Base-by-base conservation (phyloP, 805 yeast species). In the Jamesozyma gamospora region DNA sequence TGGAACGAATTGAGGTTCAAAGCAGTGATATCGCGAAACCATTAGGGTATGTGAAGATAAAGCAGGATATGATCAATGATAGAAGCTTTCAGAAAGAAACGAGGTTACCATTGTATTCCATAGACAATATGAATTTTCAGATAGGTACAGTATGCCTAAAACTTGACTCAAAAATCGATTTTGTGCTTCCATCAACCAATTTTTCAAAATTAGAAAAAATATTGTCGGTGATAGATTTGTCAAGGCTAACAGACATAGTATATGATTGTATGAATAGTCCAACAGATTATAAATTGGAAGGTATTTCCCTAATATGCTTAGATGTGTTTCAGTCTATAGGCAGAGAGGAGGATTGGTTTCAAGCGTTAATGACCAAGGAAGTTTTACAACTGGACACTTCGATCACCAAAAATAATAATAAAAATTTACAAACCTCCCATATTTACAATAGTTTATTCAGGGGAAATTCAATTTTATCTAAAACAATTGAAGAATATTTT, bases 401-500 rank as follows among this genome's bases (percentile, higher is more conserved):
- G 4, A 44, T 52, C 26, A 29, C 50, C 1, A 50, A 45, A 39
- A 56, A 51, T 39, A 38, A 47, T 1, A 45, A 32, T 9, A 46
- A 50, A 16, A 39, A 38, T n/a, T 60, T 45, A 11, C 41, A 51
- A 14, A 49, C 55, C 3, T 41, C 47, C 8, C 55, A 53, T 66
- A 32, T 76, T 3, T 71, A 74, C 46, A 79, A 74, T 46, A 71
- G 84, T 0, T 56, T 85, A 13, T 90, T 90, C 53, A 69, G 98
- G 49, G 95, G 96, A 0, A 82, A 85, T 41, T 78, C 95, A 1
- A 69, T 90, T 4, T 67, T 92, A 44, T 79, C 95, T 0, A 84
- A 84, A 55, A 71, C 95, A 0, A 57, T 88, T 40, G 98, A 90
- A 51, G 69, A 74, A 43, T 86, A 77, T 53, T 79, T 82, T 55